Base-by-base conservation (phyloP, 768 basidiomycete genomes). In the Mycena rebaudengoi region DNA sequence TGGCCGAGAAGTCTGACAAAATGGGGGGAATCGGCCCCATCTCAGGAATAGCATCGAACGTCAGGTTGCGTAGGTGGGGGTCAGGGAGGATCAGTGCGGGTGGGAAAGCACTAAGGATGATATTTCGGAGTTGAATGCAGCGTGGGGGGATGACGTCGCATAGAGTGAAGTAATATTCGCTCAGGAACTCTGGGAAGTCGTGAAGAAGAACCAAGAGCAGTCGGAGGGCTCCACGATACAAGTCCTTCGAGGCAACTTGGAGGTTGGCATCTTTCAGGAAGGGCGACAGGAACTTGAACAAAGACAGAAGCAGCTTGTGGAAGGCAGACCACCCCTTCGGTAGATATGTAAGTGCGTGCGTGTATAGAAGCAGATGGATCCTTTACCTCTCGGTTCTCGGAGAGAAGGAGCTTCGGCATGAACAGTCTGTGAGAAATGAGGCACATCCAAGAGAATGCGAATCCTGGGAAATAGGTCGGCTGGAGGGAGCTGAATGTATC, bases 131-230 rank as follows among this genome's bases (percentile, higher is more conserved):
- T 77, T 99, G 98, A 61, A 97, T 90, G 85, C 96, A 98, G 66
- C 91, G 88, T 26, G 91, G 83, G 45, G 98, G 98, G 65, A 99
- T 94, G 63, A 87, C 91, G 67, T 99, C 97, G 73, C 95, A 95
- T 30, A 99, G 88, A 41, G 94, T 91, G 80, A 97, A 96, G 78
- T 98, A 97, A 75, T 96, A 95, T 80, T 96, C 95, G 75, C 91
- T 94, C 64, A 99, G 84, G 83, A 99, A 99, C 64, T 98, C 98
- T 51, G 98, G 98, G 84, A 99, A 99, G 78, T 99, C 98, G 77
- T 99, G 96, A 20, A 99, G 88, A 52, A 99, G 90, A 60, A 99
- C 95, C 46, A 99, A 86, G 48, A 99, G 88, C 29, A 99, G 85
- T 33, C 96, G 89, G 45, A 98, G 83, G 21, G 95, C 87, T 21